phyloP scores from a whole-genome alignment of 2,329 filamentous ascomycete genomes.

The Clarireedia sp. region DNA sequence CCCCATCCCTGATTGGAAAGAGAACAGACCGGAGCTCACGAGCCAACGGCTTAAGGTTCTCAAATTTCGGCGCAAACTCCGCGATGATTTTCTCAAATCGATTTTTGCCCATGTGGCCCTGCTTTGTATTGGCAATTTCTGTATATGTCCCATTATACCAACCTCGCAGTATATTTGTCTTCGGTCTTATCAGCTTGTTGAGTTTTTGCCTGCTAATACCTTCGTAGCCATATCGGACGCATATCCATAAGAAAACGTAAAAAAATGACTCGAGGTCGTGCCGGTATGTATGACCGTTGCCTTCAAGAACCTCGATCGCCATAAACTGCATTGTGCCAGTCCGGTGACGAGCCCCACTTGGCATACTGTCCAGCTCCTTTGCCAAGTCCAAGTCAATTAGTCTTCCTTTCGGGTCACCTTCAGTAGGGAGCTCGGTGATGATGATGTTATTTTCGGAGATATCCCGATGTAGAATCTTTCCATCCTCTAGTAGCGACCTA shows the following conservation, averaged over 20 bases:
- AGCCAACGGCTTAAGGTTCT: no score
- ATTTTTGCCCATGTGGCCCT: constrained; percentile 15
- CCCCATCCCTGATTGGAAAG: no score
- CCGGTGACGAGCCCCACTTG: constrained; percentile 13
- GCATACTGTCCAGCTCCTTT: constrained; percentile 14
- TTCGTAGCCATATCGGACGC: constrained; percentile 17
- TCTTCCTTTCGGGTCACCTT: constrained; percentile 13
- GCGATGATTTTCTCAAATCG: no score
- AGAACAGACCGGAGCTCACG: no score
- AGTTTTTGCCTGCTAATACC: constrained; percentile 9
- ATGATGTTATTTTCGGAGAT: constrained; percentile 35
- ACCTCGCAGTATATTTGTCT: constrained; percentile 4
- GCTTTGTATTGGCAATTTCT: constrained; percentile 22
- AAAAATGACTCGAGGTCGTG: constrained; percentile 29
- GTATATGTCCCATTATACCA: constrained; percentile 26
- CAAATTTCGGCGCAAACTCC: no score
- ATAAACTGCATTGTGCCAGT: constrained; percentile 16
- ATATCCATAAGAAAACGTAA: constrained; percentile 29
- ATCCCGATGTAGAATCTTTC: constrained; percentile 32
- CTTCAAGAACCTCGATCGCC: constrained; percentile 14
- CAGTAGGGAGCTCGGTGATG: constrained; percentile 18
- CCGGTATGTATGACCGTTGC: neutral
- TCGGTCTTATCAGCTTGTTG: constrained; percentile 2
- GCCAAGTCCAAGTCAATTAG: constrained; percentile 17
- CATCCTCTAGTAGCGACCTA: constrained; percentile 28